Evolutionary conservation across 176 grass and related monocot species (phyloP).

Genomic region (Bonia amplexicaulis): DNA sequence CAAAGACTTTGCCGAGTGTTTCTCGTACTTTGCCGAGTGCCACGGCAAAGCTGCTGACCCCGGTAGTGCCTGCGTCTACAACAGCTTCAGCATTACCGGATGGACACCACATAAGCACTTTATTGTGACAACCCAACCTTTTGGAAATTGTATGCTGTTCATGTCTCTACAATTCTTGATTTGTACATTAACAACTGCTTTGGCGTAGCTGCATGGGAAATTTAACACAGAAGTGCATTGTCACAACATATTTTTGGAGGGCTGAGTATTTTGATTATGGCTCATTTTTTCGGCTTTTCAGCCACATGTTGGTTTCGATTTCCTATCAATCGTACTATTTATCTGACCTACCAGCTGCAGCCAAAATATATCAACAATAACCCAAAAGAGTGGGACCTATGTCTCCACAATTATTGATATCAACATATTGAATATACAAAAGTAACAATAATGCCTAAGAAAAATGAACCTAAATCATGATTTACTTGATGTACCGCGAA

Average conservation of each 20-base stretch:
- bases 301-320: too few relatives aligned
- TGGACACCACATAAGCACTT: background rate
- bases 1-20: too few relatives aligned
- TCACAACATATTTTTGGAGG: too few relatives aligned
- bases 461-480: background rate
- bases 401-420: background rate
- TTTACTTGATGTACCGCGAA: background rate
- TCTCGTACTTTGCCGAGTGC: too few relatives aligned
- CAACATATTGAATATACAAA: background rate
- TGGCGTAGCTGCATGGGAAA: background rate
- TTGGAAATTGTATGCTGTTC: background rate
- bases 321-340: too few relatives aligned
- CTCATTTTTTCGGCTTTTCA: too few relatives aligned
- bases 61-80: too few relatives aligned
- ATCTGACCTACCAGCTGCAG: too few relatives aligned
- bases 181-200: background rate
- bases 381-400: too few relatives aligned
- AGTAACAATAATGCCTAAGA: background rate
- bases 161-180: background rate
- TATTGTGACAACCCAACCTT: background rate
- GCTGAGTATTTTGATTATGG: background rate
- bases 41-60: too few relatives aligned
- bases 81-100: background rate
- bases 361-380: too few relatives aligned
- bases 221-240: background rate